Conservation (phyloP, 208 protist species). For the Trypanosomatidae sp. region DNA sequence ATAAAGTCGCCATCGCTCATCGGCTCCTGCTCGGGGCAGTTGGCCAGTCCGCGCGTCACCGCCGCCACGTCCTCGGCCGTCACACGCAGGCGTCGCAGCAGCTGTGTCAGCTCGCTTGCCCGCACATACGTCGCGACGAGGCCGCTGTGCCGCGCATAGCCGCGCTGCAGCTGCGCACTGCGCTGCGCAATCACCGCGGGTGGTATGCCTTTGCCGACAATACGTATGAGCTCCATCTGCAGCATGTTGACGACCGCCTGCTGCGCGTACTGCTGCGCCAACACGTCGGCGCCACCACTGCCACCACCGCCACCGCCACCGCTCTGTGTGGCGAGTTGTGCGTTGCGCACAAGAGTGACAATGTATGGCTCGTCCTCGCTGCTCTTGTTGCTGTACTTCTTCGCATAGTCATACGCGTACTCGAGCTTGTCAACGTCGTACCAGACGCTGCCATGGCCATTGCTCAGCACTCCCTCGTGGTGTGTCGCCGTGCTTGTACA, state of each 20-base stretch:
- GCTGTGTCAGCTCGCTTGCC: constrained; percentile 27
- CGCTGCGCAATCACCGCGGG: constrained; percentile 26
- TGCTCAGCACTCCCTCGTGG: constrained; percentile 3
- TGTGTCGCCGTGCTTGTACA: no score
- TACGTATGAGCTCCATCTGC: constrained; percentile 32
- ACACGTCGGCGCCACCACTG: no score
- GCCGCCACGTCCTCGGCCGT: constrained; percentile 45
- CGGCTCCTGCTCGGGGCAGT: constrained; percentile 49
- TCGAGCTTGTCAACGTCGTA: constrained; percentile 39
- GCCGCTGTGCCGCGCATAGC: constrained; percentile 31
- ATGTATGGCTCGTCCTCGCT: constrained; percentile 66
- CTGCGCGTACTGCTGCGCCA: no score
- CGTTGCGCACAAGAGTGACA: constrained; percentile 41
- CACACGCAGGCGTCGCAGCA: constrained; percentile 42
- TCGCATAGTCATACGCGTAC: constrained; percentile 40
- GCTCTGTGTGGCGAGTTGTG: no score
- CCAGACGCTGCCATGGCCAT: constrained; percentile 31
- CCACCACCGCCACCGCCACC: no score
- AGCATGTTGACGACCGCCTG: constrained; percentile 33
- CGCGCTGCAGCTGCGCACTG: constrained; percentile 21
- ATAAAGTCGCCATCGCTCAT: constrained; percentile 47
- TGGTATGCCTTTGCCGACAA: constrained; percentile 63
- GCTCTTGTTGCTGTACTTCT: constrained; percentile 11
- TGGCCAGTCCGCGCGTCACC: constrained; percentile 46
- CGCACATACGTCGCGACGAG: constrained; percentile 56